Percentiles rank a stretch among this genome's conserved stretches.
Conservation (phyloP, 805 yeast species). For the Monosporozyma solicola region DNA sequence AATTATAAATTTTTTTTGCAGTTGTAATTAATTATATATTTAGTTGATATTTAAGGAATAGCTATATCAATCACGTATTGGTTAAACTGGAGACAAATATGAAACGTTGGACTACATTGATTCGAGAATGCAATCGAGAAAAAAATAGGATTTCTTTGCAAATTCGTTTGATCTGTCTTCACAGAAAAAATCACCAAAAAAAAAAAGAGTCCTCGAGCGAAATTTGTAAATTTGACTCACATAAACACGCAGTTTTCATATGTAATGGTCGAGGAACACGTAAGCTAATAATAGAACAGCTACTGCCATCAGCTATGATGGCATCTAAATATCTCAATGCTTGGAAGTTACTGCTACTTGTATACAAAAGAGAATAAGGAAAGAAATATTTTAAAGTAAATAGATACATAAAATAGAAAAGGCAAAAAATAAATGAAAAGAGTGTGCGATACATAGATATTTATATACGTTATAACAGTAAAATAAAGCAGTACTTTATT, state of each 20-base stretch:
- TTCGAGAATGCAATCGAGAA: not conserved
- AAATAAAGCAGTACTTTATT: too few relatives aligned
- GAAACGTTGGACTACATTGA: not conserved
- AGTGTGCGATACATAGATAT: not conserved
- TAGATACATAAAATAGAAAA: not conserved
- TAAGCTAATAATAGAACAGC: not conserved
- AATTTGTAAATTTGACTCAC: not conserved
- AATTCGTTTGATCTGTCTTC: not conserved
- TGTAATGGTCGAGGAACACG: not conserved
- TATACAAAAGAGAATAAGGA: too few relatives aligned
- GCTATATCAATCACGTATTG: too few relatives aligned
- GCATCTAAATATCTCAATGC: too few relatives aligned
- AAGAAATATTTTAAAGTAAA: too few relatives aligned
- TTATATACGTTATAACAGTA: not conserved
- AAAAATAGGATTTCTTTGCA: not conserved
- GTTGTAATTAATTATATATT: too few relatives aligned
- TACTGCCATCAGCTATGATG: too few relatives aligned
- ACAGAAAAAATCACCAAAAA: too few relatives aligned
- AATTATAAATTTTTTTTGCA: too few relatives aligned
- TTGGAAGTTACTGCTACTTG: too few relatives aligned
- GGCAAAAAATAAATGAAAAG: not conserved
- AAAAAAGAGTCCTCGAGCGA: not conserved
- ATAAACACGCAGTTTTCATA: not conserved
- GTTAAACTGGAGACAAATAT: not conserved
- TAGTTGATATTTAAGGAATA: too few relatives aligned